These are phyloP conservation scores for Gossypium herbaceum DNA, from an alignment of 345 rosid species.

Conservation along the genomic window DNA sequence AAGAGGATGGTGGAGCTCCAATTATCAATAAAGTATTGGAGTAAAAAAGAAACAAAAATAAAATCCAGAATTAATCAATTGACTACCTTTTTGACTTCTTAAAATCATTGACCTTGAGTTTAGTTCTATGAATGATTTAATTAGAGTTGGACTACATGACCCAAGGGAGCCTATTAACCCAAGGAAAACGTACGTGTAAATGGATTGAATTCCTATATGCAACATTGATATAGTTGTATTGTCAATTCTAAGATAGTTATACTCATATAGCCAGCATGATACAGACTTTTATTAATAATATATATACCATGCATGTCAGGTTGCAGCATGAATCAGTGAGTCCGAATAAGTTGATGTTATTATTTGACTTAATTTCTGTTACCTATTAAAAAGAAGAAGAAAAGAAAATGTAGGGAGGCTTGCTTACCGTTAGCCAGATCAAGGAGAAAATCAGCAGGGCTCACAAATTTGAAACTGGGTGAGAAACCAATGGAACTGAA, in stretches of 20 bases:
- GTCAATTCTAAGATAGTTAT: too few relatives aligned
- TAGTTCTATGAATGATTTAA: neutral
- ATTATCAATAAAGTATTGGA: neutral
- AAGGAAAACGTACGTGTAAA: too few relatives aligned
- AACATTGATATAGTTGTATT: too few relatives aligned
- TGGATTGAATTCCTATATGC: too few relatives aligned
- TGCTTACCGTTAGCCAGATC: slow-evolving; percentile 87
- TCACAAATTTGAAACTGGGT: slow-evolving; percentile 60
- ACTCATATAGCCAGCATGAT: too few relatives aligned
- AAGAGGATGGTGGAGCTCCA: neutral
- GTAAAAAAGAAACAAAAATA: neutral
- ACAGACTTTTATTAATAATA: neutral
- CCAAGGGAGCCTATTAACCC: neutral
- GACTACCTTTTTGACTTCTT: neutral
- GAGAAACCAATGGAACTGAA: slow-evolving; percentile 55
- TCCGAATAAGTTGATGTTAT: neutral
- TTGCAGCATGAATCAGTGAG: neutral
- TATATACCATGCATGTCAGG: neutral
- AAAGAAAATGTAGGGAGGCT: neutral
- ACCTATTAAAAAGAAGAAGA: neutral
- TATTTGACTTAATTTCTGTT: neutral
- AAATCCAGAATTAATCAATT: neutral
- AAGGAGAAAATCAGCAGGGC: slow-evolving; percentile 89
- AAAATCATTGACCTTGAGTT: neutral
- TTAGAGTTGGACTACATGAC: neutral